Percentiles rank a stretch among this genome's conserved stretches.
Conservation (phyloP, 2,329 filamentous ascomycete species). For the Fulvia fulva region DNA sequence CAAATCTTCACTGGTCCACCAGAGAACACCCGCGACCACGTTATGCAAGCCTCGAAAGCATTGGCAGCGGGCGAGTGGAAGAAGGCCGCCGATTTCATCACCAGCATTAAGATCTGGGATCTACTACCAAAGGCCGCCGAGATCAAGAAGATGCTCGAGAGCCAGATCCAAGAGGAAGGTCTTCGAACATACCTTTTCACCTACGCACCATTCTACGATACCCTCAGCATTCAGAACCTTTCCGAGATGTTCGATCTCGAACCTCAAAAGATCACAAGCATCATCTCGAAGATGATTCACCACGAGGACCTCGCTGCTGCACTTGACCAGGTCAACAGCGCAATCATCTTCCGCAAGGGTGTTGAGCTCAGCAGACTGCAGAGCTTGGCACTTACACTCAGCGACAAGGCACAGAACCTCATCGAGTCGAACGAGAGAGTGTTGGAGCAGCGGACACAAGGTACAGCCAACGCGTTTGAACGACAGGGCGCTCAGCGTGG, state of each 20-base stretch:
- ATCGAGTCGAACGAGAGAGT: conserved; percentile 98
- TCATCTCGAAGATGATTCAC: conserved; percentile 99
- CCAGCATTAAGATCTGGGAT: conserved; percentile 99
- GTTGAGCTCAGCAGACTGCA: conserved; percentile 95
- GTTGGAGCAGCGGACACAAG: conserved; percentile 93
- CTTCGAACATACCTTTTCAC: conserved; percentile 98
- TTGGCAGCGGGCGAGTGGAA: conserved; percentile 98
- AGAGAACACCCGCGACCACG: conserved; percentile 97
- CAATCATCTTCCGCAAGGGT: conserved; percentile 98
- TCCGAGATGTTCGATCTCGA: conserved; percentile 94
- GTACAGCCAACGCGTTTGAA: conserved; percentile 92
- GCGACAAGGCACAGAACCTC: conserved; percentile 91
- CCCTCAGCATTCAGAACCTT: conserved; percentile 78
- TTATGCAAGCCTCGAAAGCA: conserved; percentile 98
- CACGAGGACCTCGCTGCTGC: conserved; percentile 96
- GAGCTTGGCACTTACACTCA: conserved; percentile 86
- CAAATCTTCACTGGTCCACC: conserved; percentile 98
- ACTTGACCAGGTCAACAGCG: conserved; percentile 94
- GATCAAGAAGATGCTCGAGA: conserved; percentile 95
- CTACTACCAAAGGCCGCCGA: conserved; percentile 87
- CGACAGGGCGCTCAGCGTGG: conserved; percentile 76
- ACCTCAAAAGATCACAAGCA: conserved; percentile 83
- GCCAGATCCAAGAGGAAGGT: conserved; percentile 98
- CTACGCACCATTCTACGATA: conserved; percentile 98
- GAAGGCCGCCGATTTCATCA: conserved; percentile 88